Percentiles rank a stretch among this genome's conserved stretches.
These are phyloP conservation scores for Heliamphora pulchella DNA, from an alignment of 179 eudicot genomes.

Conservation along the genomic window DNA sequence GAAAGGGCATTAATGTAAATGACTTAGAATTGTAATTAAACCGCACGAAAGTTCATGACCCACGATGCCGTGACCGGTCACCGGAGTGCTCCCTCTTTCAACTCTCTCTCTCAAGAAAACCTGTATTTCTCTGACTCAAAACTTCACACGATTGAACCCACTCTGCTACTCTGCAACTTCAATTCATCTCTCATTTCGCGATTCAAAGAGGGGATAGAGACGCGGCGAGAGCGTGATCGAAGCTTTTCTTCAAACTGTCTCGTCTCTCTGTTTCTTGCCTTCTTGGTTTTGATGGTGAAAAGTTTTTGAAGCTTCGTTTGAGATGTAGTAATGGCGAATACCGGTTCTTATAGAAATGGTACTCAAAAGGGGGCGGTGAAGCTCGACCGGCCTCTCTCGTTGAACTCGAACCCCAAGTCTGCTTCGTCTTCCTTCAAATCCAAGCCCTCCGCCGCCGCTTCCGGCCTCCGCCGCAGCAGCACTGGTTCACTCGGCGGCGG, in stretches of 20 bases:
- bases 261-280: background rate
- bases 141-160: conserved; percentile 5
- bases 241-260: background rate
- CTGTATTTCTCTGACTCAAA: background rate
- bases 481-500: conserved; percentile 28
- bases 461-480: conserved; percentile 45
- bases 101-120: background rate
- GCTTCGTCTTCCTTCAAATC: conserved; percentile 51
- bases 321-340: conserved; percentile 26
- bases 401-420: conserved; percentile 34
- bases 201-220: too few relatives aligned
- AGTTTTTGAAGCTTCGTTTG: background rate
- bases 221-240: background rate
- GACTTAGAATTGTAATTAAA: background rate
- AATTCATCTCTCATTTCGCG: background rate
- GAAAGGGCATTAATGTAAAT: background rate
- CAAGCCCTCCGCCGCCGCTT: conserved; percentile 32
- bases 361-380: conserved; percentile 21
- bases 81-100: conserved; percentile 18
- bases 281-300: background rate
- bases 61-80: conserved; percentile 10
- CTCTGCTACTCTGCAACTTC: background rate
- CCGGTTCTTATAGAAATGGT: conserved; percentile 34
- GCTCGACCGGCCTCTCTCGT: conserved; percentile 19
- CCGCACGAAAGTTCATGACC: background rate